phyloP scores from a whole-genome alignment of 805 yeast genomes.

The Saturnispora mendoncae region DNA sequence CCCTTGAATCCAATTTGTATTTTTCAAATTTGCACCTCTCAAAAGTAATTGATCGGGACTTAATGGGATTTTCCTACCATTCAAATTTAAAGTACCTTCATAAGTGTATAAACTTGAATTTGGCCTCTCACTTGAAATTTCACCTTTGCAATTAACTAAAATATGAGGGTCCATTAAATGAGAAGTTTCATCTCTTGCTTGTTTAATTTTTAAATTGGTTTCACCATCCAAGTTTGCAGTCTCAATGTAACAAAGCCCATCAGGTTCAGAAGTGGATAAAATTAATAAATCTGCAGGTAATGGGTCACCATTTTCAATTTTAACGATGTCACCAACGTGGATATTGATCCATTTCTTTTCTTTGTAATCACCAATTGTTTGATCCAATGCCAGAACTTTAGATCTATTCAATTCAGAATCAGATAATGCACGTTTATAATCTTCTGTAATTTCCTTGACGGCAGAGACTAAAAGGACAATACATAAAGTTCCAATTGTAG shows the following conservation, averaged over 20 bases:
- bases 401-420: conserved; percentile 82
- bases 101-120: conserved; percentile 90
- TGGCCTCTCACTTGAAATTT: conserved; percentile 79
- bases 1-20: conserved; percentile 94
- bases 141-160: conserved; percentile 44
- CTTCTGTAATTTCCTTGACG: conserved; percentile 83
- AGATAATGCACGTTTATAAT: conserved; percentile 76
- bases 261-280: conserved; percentile 91
- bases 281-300: conserved; percentile 89
- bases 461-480: conserved; percentile 88
- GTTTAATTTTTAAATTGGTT: conserved; percentile 92
- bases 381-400: conserved; percentile 53
- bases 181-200: conserved; percentile 72
- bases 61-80: conserved; percentile 56
- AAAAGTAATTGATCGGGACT: conserved; percentile 85
- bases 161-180: conserved; percentile 58
- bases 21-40: conserved; percentile 92
- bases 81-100: conserved; percentile 72
- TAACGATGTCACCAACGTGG: conserved; percentile 83
- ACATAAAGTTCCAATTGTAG: conserved; percentile 85
- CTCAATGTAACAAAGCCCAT: conserved; percentile 94
- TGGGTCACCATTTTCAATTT: conserved; percentile 77
- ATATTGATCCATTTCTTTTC: conserved; percentile 77
- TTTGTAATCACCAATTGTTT: conserved; percentile 51
- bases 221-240: conserved; percentile 98